Conservation (phyloP, 306 rosid genomes). For the Styphnolobium japonicum region DNA sequence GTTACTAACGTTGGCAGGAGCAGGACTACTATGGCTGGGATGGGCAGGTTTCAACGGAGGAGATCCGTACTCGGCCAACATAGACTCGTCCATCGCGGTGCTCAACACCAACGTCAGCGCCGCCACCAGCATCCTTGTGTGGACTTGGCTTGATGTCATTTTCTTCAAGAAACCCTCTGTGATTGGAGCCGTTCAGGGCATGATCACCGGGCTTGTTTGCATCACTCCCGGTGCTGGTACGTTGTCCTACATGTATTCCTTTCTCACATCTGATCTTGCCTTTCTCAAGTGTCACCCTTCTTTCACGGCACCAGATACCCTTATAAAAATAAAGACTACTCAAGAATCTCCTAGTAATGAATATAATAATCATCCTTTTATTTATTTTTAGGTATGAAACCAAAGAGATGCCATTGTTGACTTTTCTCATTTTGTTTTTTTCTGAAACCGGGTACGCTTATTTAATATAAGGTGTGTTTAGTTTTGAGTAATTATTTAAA, state of each 20-base stretch:
- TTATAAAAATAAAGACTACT: no score
- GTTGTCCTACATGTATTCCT: neutral
- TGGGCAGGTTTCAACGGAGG: constrained; percentile 68
- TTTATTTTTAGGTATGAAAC: no score
- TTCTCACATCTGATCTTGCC: no score
- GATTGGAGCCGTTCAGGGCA: constrained; percentile 61
- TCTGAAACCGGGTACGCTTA: no score
- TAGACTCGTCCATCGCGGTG: constrained; percentile 49
- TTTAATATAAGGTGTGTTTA: no score
- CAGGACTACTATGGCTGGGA: constrained; percentile 55
- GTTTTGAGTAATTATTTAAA: no score
- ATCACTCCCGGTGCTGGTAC: constrained; percentile 59
- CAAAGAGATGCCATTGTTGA: neutral
- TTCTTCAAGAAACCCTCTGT: constrained; percentile 55
- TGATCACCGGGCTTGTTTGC: constrained; percentile 63
- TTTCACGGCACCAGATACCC: no score
- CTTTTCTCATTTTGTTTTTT: neutral
- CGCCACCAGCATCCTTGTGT: constrained; percentile 50
- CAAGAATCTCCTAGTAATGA: no score
- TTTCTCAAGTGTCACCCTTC: no score
- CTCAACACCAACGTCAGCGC: constrained; percentile 59
- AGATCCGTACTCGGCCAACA: constrained; percentile 54
- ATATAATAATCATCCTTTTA: no score
- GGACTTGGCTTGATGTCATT: constrained; percentile 54
- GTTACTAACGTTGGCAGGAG: constrained; percentile 45